Base-by-base conservation (phyloP, 2,329 filamentous ascomycete species). In the Botrytis porri region DNA sequence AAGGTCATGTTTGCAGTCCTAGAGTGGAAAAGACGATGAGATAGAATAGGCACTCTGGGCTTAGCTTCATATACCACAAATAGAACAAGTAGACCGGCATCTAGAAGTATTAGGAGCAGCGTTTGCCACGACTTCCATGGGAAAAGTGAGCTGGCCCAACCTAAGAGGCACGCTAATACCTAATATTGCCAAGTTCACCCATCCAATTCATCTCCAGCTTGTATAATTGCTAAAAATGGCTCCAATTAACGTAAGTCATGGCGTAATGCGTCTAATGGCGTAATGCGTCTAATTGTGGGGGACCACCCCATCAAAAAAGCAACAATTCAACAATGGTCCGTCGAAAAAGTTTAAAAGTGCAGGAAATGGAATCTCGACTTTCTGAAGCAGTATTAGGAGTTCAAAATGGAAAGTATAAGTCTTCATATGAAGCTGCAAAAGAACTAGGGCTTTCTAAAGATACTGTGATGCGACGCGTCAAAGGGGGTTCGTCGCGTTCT, bases 201-300 rank as follows among this genome's bases (percentile, higher is more conserved):
- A 76, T 25, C 70, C 66, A 39, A 74, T 65, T 86, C 86, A 88
- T 51, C 87, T 78, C 88, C 88, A 90, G 32, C 82, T 85, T 6
- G 88, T 85, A 37, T 84, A 83, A 71, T 88, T 84, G 0, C 89
- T 90, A 75, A 93, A 88, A 0, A 86, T 85, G 16, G 90, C 91
- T 41, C 90, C 89, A 14, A 90, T 81, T 1, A 89, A 82, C 0
- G 90, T n/a, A n/a, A n/a, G n/a, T n/a, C n/a, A n/a, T n/a, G n/a
- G n/a, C n/a, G n/a, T n/a, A n/a, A n/a, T n/a, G n/a, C n/a, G n/a
- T n/a, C n/a, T n/a, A n/a, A n/a, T n/a, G n/a, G n/a, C n/a, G n/a
- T n/a, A n/a, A n/a, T n/a, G n/a, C n/a, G n/a, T n/a, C n/a, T n/a
- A n/a, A n/a, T n/a, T n/a, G n/a, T n/a, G n/a, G n/a, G n/a, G n/a